phyloP scores from a whole-genome alignment of 306 rosid species.

The Rubus idaeus region DNA sequence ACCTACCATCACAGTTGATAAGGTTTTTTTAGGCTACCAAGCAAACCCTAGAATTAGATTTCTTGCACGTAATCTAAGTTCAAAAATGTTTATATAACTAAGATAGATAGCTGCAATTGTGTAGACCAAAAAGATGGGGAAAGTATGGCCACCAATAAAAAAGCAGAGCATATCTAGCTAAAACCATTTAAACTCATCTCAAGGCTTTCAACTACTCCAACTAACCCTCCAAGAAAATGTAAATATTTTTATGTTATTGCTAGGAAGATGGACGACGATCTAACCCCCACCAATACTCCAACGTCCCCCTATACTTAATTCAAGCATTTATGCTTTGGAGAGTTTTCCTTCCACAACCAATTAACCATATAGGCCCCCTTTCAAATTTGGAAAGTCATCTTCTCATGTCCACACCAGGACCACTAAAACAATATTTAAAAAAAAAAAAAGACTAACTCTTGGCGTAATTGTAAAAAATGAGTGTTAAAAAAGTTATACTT shows the following conservation, averaged over 20 bases:
- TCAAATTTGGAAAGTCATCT: not conserved
- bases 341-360: not conserved
- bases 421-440: not conserved
- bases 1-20: not conserved
- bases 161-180: not conserved
- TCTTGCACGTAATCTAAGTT: slow-evolving; percentile 17
- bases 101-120: not conserved
- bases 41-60: slow-evolving; percentile 7
- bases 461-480: not conserved
- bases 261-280: slow-evolving; percentile 13
- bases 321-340: not conserved
- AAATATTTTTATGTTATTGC: not conserved
- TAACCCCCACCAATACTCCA: slow-evolving; percentile 23
- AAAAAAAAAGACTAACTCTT: no score
- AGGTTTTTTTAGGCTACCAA: not conserved
- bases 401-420: not conserved
- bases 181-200: not conserved
- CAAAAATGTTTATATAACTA: not conserved
- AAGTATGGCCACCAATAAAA: slow-evolving; percentile 33
- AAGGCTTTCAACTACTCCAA: slow-evolving; percentile 33
- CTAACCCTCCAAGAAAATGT: slow-evolving; percentile 14
- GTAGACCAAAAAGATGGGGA: not conserved
- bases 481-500: not conserved
- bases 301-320: not conserved
- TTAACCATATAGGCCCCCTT: not conserved